Base-by-base conservation (phyloP, 2,329 filamentous ascomycete genomes). In the Pseudocercospora crystallina region DNA sequence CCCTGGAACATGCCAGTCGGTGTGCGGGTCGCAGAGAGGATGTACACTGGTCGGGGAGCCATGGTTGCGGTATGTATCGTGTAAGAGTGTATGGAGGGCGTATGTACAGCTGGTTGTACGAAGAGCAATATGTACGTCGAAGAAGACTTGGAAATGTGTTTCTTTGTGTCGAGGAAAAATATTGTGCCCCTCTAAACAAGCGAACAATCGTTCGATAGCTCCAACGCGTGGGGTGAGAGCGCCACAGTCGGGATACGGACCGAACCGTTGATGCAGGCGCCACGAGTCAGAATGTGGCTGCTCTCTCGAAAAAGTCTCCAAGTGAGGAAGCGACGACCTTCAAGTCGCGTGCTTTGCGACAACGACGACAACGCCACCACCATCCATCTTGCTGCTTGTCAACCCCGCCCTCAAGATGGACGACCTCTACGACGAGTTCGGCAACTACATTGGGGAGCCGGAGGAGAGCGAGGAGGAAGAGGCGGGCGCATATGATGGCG, bases 341-440 rank as follows among this genome's bases (percentile, higher is more conserved):
- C 30, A 41, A 41, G 43, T 47, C 55, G 43, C 50, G 54, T 49
- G 43, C 33, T 30, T 41, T 43, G 47, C 43, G 43, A 50, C 44
- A 35, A 40, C 44, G 36, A 17, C 50, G 14, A 40, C 45, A 26
- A n/a, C 40, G 15, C 30, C 26, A 14, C 37, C 13, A 26, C 30
- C 32, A 20, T n/a, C 37, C 29, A 12, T 36, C 12, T 44, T 20
- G 35, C 47, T 17, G 26, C 30, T 52, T 41, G 13, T n/a, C 13
- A 37, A 43, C 35, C 47, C 43, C 34, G 34, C 53, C 53, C 57
- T 58, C 67, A 74, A 64, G 64, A 94, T 96, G 90, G 91, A 96
- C 78, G 91, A 96, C 73, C 84, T 96, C 64, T 96, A 97, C 71
- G 92, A 97, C 76, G 92, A 97, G 89, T 97, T 97, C 76, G 92